phyloP scores from a whole-genome alignment of 2,329 filamentous ascomycete genomes.

The Fusarium palustre region DNA sequence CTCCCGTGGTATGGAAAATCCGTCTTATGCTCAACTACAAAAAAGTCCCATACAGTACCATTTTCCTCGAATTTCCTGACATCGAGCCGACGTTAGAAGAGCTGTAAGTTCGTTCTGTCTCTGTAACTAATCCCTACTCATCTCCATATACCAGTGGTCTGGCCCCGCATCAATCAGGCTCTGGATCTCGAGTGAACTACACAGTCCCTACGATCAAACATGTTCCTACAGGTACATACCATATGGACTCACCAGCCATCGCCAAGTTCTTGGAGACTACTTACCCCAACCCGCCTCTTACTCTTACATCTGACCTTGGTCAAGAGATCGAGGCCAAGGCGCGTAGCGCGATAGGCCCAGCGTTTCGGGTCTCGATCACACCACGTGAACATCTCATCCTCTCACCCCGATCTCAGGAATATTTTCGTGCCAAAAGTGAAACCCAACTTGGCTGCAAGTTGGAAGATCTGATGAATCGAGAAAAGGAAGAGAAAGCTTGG shows the following conservation, averaged over 20 bases:
- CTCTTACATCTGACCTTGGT: neutral
- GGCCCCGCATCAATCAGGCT: neutral
- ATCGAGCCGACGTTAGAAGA: constrained; percentile 1
- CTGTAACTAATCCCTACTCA: rapidly evolving
- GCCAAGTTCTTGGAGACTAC: constrained; percentile 9
- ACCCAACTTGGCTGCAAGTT: constrained; percentile 1
- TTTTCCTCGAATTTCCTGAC: constrained; percentile 21
- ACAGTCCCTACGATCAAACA: constrained; percentile 19
- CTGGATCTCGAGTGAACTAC: neutral
- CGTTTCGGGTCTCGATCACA: neutral
- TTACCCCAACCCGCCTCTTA: neutral
- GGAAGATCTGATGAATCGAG: neutral
- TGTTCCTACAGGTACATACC: neutral
- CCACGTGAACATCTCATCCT: constrained; percentile 19
- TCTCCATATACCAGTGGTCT: neutral
- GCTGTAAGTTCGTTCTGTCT: neutral
- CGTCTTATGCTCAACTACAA: constrained; percentile 29
- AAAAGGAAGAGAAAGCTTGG: constrained; percentile 12
- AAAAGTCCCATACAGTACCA: neutral
- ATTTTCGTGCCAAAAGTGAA: constrained; percentile 17
- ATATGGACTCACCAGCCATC: constrained; percentile 15
- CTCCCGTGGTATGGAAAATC: constrained; percentile 14
- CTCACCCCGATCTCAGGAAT: constrained; percentile 12
- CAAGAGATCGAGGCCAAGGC: constrained; percentile 2
- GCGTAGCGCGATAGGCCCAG: neutral